Evolutionary conservation across 1,284 basidiomycete genomes (phyloP), one percentile per base, ranked within the genome.

Genomic region (Puccinia brachypodii): DNA sequence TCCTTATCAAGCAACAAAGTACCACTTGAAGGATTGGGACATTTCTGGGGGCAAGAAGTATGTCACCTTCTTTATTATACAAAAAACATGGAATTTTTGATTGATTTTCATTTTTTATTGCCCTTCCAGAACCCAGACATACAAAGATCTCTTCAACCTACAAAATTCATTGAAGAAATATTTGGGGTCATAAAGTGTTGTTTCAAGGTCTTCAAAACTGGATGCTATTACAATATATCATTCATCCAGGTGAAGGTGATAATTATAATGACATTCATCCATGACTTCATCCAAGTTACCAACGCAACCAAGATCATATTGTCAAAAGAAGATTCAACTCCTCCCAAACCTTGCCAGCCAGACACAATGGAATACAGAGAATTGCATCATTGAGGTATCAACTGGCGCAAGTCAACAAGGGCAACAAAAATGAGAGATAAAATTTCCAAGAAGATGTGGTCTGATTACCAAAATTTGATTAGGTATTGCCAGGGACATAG

Each of bases 101-200:
- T 8, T 66, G 2, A 22, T 66, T 2, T 16, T 7, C 13, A 8
- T 3, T n/a, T n/a, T n/a, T n/a, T n/a, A n/a, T 38, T 3, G 16
- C 6, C 4, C 9, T 47, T 58, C 3, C 31, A 83, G 82, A 31
- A 76, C 82, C 25, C 33, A 75, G 68, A 83, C 38, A 44, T 53
- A 69, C n/a, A 64, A 82, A 36, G 82, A 83, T 64, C 56, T 83
- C 13, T 83, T 76, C 76, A 83, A 83, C 56, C 68, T 80, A 22
- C 47, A 72, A 28, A 82, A 83, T 58, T 83, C 16, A 76, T 83
- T 44, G 82, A 83, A 64, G 40, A 68, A 6, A 47, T 66, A 2
- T 83, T 83, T 77, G 83, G 83, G 2, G 76, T 83, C 16, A 33
- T 81, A 16, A 81, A 83, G 78, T 78, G 8, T 19, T 3, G 68